Evolutionary conservation across 352 stramenopile species (phyloP), one percentile per base, ranked within the genome.

Genomic region (Aphanomyces astaci): DNA sequence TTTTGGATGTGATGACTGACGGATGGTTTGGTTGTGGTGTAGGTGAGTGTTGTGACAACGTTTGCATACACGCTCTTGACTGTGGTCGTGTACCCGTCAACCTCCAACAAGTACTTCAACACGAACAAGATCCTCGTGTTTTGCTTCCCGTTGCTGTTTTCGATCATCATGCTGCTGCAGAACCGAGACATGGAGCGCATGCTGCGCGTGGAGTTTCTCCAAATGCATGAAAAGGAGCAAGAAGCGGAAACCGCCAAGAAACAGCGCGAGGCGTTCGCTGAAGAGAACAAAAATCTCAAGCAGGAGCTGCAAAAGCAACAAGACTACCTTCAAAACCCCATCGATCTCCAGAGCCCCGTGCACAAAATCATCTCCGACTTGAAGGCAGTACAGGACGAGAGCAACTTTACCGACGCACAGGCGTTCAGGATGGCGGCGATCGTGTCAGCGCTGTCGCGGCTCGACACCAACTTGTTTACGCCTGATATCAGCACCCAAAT

Each of bases 111-210:
- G 33, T 68, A 62, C 39, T 68, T 68, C 43, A 68, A 59, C 51
- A 68, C 62, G 11, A 68, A 68, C 62, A 52, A 68, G 27, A 54
- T 68, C 27, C 36, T 68, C 30, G 62, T 68, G 45, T 68, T 52
- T 49, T 68, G 62, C 40, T 68, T 68, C 27, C 62, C 62, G 15
- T 45, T 68, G 0, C 62, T 68, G 19, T 68, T 68, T 39, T 53
- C 62, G 4, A 60, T 62, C 51, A 52, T 68, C 30, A 52, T 68
- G 19, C 33, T 68, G 4, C 62, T 68, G 19, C 62, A 68, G 22
- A 68, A 68, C 51, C 62, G 62, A 28, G 62, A 68, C 51, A 68
- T 68, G 62, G 62, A 68, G 43, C 62, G 62, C 62, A 68, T 68
- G 62, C 28, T 62, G 2, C 62, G 62, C 19, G 39, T 59, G n/a